Conservation (phyloP, 2,329 filamentous ascomycete genomes). For the Bipolaris victoriae region DNA sequence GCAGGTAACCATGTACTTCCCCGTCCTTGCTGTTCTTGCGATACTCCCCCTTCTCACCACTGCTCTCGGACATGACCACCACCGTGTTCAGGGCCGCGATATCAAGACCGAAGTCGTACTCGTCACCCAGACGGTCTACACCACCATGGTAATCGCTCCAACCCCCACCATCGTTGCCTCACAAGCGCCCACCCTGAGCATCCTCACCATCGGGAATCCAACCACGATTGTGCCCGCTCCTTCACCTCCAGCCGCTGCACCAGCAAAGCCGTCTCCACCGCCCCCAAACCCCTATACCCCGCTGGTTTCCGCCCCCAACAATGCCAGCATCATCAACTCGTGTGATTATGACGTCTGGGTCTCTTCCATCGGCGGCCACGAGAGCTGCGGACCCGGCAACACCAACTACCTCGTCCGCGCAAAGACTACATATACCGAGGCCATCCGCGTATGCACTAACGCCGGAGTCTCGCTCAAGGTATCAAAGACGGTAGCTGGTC, state of each 20-base stretch:
- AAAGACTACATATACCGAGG: conserved; percentile 15
- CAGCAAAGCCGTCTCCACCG: neutral
- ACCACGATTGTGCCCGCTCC: neutral
- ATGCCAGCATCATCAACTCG: conserved; percentile 25
- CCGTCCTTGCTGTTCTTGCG: neutral
- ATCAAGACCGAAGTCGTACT: conserved; percentile 10
- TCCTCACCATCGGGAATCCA: neutral
- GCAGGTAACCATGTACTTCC: neutral
- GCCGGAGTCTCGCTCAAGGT: conserved; percentile 23
- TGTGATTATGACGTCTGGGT: conserved; percentile 28
- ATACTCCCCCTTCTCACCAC: conserved; percentile 6
- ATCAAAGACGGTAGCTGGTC: conserved; percentile 6
- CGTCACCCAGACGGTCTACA: conserved; percentile 18
- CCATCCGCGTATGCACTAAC: conserved; percentile 8
- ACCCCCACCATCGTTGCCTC: neutral
- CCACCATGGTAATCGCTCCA: conserved; percentile 8
- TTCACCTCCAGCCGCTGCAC: neutral
- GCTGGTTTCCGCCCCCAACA: conserved; percentile 7
- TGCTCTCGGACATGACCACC: neutral
- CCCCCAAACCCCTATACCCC: conserved; percentile 4
- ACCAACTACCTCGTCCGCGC: conserved; percentile 5
- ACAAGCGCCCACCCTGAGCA: neutral
- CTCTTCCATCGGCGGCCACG: conserved; percentile 16
- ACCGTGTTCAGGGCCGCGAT: conserved; percentile 5
- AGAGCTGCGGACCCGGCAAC: conserved; percentile 1